Conservation (phyloP, 169 alveolate species). For the Plasmodium yoelii region DNA sequence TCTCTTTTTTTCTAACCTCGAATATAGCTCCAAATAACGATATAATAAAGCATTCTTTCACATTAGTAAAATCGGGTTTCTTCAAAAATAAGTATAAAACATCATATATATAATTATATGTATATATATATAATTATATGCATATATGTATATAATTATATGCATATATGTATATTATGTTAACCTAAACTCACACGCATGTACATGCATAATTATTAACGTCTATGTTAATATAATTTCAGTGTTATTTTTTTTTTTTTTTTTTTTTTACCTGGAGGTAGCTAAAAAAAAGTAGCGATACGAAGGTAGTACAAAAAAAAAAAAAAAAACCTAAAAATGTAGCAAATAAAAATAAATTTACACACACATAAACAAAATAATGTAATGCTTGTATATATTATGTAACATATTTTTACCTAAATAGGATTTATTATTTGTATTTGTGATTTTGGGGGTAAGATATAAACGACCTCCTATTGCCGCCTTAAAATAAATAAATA, state of each 20-base stretch:
- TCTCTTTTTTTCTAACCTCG: constrained; percentile 32
- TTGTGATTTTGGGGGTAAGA: constrained; percentile 30
- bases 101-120: not conserved
- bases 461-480: constrained; percentile 61
- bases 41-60: constrained; percentile 11
- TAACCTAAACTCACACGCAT: not conserved
- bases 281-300: constrained; percentile 15
- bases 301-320: constrained; percentile 53
- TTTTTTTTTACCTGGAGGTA: constrained; percentile 30
- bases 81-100: not conserved
- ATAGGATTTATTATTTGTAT: constrained; percentile 50
- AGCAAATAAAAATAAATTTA: not conserved
- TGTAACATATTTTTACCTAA: constrained; percentile 18
- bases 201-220: not conserved
- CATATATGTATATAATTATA: too few species aligned
- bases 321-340: constrained; percentile 28
- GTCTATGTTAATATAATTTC: not conserved
- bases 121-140: not conserved
- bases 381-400: not conserved
- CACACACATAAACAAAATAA: not conserved
- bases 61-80: not conserved
- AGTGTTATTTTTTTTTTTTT: not conserved
- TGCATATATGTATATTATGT: not conserved
- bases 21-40: constrained; percentile 55
- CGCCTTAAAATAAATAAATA: constrained; percentile 21